Conservation (phyloP, 768 basidiomycete species). For the Termitomyces sp. region DNA sequence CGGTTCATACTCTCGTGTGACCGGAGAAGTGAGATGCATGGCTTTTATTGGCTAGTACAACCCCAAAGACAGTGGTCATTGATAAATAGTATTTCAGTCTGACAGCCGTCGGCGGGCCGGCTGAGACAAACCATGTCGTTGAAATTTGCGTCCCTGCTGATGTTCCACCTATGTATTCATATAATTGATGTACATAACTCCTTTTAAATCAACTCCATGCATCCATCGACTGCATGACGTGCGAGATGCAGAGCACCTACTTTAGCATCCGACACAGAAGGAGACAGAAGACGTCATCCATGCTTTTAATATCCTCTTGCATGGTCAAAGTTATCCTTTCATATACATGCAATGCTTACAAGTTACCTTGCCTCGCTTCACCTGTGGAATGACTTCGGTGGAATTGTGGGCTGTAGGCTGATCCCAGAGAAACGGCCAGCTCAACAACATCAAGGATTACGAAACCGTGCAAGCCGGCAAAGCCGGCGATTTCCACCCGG, state of each 20-base stretch:
- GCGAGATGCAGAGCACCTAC: not conserved
- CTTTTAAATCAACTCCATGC: not conserved
- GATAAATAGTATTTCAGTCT: too few species aligned
- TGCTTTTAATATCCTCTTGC: not conserved
- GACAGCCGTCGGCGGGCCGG: not conserved
- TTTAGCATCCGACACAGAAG: slow-evolving; percentile 2
- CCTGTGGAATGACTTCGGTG: not conserved
- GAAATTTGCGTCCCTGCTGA: not conserved
- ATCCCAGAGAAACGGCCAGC: not conserved
- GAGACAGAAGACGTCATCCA: slow-evolving; percentile 5
- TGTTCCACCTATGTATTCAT: not conserved
- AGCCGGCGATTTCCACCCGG: slow-evolving; percentile 4
- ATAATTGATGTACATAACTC: not conserved
- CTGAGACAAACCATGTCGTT: not conserved
- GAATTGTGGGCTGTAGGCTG: not conserved
- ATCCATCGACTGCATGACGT: slow-evolving; percentile 1
- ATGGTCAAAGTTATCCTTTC: not conserved
- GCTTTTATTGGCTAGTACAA: not conserved
- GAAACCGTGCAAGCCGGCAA: too few species aligned
- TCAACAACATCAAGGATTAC: not conserved
- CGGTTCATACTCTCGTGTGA: not conserved
- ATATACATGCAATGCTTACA: not conserved
- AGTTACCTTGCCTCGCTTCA: not conserved
- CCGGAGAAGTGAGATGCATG: not conserved
- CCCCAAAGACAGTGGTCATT: too few species aligned